phyloP scores from a whole-genome alignment of 495 filamentous ascomycete species.

The Friedmanniomyces simplex region DNA sequence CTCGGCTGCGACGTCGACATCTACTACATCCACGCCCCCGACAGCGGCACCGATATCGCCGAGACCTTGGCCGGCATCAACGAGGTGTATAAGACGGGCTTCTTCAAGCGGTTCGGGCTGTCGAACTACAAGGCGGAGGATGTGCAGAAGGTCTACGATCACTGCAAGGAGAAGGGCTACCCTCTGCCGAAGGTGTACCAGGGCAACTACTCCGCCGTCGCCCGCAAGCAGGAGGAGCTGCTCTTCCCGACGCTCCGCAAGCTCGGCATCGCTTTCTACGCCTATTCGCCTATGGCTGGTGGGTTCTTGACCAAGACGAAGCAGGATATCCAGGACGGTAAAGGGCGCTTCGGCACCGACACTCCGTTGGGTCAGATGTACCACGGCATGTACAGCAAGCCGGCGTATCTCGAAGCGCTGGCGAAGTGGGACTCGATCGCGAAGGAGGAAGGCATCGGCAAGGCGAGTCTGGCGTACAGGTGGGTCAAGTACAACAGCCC shows the following conservation, averaged over 20 bases:
- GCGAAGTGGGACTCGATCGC: slow-evolving; percentile 22
- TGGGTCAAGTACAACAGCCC: slow-evolving; percentile 19
- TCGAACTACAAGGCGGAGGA: slow-evolving; percentile 38
- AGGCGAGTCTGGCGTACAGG: slow-evolving; percentile 33
- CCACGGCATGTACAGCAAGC: slow-evolving; percentile 41
- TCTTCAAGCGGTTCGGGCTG: slow-evolving; percentile 41
- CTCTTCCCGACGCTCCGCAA: slow-evolving; percentile 31
- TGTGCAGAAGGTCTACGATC: slow-evolving; percentile 35
- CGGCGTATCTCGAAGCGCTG: slow-evolving; percentile 43
- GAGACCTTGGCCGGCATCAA: slow-evolving; percentile 35
- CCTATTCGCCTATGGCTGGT: slow-evolving; percentile 31
- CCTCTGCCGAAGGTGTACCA: slow-evolving; percentile 43
- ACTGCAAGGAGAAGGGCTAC: slow-evolving; percentile 33
- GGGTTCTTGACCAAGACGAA: slow-evolving; percentile 32
- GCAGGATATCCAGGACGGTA: slow-evolving; percentile 21
- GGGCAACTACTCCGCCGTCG: slow-evolving; percentile 24
- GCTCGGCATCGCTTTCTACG: slow-evolving; percentile 31
- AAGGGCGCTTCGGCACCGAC: slow-evolving; percentile 9
- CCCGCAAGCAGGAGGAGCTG: slow-evolving; percentile 29
- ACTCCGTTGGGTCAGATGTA: slow-evolving; percentile 22
- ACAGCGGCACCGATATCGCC: slow-evolving; percentile 30
- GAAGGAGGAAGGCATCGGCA: slow-evolving; percentile 42
- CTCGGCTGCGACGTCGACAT: slow-evolving; percentile 35
- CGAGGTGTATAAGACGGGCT: slow-evolving; percentile 32
- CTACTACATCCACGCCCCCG: slow-evolving; percentile 41